Base-by-base conservation (phyloP, 495 filamentous ascomycete genomes). In the Staphylotrichum tortipilum region DNA sequence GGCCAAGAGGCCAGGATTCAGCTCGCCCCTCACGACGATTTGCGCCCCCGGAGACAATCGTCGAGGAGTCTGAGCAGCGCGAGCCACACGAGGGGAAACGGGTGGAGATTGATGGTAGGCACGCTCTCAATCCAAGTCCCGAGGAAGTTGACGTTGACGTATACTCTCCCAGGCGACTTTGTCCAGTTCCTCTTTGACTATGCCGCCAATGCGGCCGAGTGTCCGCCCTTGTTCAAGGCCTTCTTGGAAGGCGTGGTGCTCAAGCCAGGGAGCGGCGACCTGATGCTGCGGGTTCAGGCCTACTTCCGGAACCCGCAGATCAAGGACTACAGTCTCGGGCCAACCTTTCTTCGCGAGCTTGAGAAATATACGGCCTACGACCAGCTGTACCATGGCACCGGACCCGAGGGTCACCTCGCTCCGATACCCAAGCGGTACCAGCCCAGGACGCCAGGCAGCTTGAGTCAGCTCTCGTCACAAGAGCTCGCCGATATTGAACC, bases 151-250 rank as follows among this genome's bases (percentile, higher is more conserved):
- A 1, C 4, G 19, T 28, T 52, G 23, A 52, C 35, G 14, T 3
- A 6, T 2, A 0, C 0, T 22, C 9, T n/a, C n/a, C 15, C 23
- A 41, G 49, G 26, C 3, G 23, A 10, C 1, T 54, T 60, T 17
- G 19, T 57, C 3, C 7, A 42, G 2, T 53, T 50, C 28, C 37
- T 57, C 17, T 30, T 44, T 21, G 28, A 38, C 4, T 60, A 60
- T 26, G 45, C 56, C 9, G 39, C 26, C 7, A 30, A 44, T 18
- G 29, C 45, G 24, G 9, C 33, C 2, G 57, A 59, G 26, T 57
- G 54, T 15, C 43, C 41, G 18, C 37, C 28, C n/a, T 17, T 35
- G 7, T 50, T 57, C 34, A 50, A 38, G 24, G 50, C 21, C 3
- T 56, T 38, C 26, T 26, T 59, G 7, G 30, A 42, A 24, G 41